These are phyloP conservation scores for Falciphora oryzae DNA, from an alignment of 2,329 filamentous ascomycete species.

Conservation along the genomic window DNA sequence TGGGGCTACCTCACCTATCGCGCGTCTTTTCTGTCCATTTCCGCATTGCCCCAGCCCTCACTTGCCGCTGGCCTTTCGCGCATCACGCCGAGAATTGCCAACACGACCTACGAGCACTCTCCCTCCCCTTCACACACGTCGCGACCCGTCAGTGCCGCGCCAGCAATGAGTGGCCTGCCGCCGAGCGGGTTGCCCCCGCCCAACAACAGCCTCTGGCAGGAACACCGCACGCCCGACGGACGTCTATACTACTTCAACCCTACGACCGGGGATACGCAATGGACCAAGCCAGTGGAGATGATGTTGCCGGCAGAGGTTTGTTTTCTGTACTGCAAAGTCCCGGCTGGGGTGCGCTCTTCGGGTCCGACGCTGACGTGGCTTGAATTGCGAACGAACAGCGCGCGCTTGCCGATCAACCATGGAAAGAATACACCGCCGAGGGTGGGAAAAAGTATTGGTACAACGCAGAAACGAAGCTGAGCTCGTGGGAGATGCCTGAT, in stretches of 20 bases:
- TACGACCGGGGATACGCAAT: constrained; percentile 81
- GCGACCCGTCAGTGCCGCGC: not conserved
- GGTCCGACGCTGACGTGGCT: constrained; percentile 15
- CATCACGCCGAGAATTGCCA: not conserved
- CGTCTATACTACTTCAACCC: constrained; percentile 88
- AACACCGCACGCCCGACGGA: constrained; percentile 75
- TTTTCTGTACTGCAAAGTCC: not conserved
- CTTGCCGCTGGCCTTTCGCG: not conserved
- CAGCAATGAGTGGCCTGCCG: constrained; percentile 6
- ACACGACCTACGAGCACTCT: not conserved
- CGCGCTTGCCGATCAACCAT: constrained; percentile 75
- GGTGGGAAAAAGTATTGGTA: constrained; percentile 93
- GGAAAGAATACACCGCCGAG: constrained; percentile 86
- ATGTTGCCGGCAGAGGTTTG: constrained; percentile 76
- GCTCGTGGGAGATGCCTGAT: constrained; percentile 91
- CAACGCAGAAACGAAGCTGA: constrained; percentile 85
- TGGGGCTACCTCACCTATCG: too few species aligned
- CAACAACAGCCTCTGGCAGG: constrained; percentile 59
- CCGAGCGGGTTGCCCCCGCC: constrained; percentile 7
- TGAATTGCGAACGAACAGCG: constrained; percentile 44
- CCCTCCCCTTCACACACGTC: too few species aligned
- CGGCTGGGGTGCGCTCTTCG: not conserved
- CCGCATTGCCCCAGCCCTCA: not conserved
- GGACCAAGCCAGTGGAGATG: constrained; percentile 87
- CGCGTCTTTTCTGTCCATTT: not conserved